Evolutionary conservation across 768 basidiomycete genomes (phyloP), one percentile per base, ranked within the genome.

Genomic region (Russula olivacea): DNA sequence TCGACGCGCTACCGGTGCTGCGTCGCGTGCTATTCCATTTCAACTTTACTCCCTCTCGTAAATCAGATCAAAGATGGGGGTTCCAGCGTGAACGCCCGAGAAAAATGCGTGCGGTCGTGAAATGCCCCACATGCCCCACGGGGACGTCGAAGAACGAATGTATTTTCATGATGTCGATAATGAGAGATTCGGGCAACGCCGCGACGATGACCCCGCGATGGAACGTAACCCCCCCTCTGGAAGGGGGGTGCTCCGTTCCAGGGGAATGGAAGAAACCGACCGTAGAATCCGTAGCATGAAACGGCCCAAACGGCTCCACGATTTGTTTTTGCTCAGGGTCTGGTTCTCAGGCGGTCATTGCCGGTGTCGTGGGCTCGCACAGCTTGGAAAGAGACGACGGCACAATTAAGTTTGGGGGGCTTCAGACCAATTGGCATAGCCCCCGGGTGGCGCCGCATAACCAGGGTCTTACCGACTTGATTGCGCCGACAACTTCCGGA

Each of bases 151-250:
- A 43, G 40, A 17, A 40, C 2, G 28, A 5, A 11, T 3, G 30
- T 28, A 50, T 30, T 17, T 58, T 50, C 48, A 36, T n/a, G 19
- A 21, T 41, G 25, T 28, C n/a, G 11, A 28, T 19, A n/a, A 23
- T 41, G n/a, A 30, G 49, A 17, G 49, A 59, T 34, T 53, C 40
- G 50, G 50, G 30, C 15, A 3, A 43, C 51, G 50, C 58, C 51
- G 40, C 41, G n/a, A 41, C 59, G 59, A 52, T 43, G 19, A 15
- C 58, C 58, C 58, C 49, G 59, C 59, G 50, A 58, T 48, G 32
- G 23, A 48, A 58, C 19, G 23, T 36, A 28, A 38, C 21, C n/a
- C 19, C n/a, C 19, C 41, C n/a, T 7, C n/a, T 45, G 19, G n/a
- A 45, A 41, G 19, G 45, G 21, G n/a, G 45, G 45, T 5, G 45